phyloP scores from a whole-genome alignment of 1,284 basidiomycete species.

The Ustilago bromivora region DNA sequence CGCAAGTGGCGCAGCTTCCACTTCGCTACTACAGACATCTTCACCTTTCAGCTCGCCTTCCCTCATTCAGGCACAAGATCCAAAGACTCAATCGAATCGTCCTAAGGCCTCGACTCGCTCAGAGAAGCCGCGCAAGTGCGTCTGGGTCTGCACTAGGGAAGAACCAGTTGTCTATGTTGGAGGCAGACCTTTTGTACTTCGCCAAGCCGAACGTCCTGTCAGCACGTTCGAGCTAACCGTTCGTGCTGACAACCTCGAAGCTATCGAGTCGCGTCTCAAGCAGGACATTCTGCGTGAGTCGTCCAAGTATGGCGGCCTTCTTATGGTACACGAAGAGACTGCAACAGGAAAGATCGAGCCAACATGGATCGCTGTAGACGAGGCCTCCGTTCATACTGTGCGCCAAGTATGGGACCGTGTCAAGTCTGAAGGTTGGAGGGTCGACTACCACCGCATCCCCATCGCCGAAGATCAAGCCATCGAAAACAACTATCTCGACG shows the following conservation, averaged over 20 bases:
- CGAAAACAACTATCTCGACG: constrained; percentile 77
- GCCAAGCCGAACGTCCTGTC: constrained; percentile 87
- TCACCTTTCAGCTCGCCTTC: constrained; percentile 27
- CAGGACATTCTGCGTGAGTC: constrained; percentile 93
- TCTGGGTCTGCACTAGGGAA: constrained; percentile 74
- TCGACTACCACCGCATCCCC: constrained; percentile 80
- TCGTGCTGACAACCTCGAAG: constrained; percentile 93
- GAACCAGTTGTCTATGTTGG: constrained; percentile 98
- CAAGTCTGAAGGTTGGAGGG: constrained; percentile 85
- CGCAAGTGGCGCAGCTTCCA: constrained; percentile 13
- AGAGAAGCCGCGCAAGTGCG: constrained; percentile 63
- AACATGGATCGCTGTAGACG: constrained; percentile 94
- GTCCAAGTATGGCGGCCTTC: constrained; percentile 84
- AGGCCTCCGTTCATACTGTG: constrained; percentile 84
- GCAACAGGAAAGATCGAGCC: constrained; percentile 73
- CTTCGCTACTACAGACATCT: constrained; percentile 11
- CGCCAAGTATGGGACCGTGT: constrained; percentile 80
- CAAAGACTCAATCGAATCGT: background rate
- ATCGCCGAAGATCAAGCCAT: constrained; percentile 75
- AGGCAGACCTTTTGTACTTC: constrained; percentile 92
- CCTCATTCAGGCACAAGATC: background rate
- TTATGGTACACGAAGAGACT: constrained; percentile 90
- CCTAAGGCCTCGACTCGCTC: constrained; percentile 11
- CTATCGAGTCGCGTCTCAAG: constrained; percentile 87
- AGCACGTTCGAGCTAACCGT: constrained; percentile 86